Percentiles rank a stretch among this genome's conserved stretches.
Conservation (phyloP, 2,329 filamentous ascomycete species). For the Macrophomina tecta region DNA sequence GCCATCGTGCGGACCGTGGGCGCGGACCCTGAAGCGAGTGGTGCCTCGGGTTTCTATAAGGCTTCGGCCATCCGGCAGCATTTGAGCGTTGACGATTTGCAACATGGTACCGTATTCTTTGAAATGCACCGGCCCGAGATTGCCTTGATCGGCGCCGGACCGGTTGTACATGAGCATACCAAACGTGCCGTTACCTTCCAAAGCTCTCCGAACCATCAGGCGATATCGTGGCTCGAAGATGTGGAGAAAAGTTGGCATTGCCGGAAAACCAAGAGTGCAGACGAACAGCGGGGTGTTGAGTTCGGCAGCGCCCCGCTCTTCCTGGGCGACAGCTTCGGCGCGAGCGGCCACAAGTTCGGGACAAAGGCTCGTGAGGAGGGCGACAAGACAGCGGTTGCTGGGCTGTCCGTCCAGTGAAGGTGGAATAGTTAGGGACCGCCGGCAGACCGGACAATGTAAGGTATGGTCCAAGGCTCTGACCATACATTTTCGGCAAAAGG, state of each 20-base stretch:
- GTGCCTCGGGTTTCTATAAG: constrained; percentile 78
- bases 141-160: constrained; percentile 57
- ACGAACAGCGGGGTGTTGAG: constrained; percentile 73
- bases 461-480: constrained; percentile 78
- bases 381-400: constrained; percentile 67
- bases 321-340: constrained; percentile 60
- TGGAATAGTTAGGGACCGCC: constrained; percentile 65
- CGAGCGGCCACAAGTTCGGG: constrained; percentile 66
- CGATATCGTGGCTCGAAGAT: constrained; percentile 93
- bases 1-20: constrained; percentile 71
- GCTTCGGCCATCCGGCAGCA: constrained; percentile 80
- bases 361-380: constrained; percentile 72
- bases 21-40: constrained; percentile 75
- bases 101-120: constrained; percentile 79
- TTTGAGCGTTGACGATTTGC: constrained; percentile 74
- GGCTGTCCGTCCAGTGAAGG: constrained; percentile 57
- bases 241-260: constrained; percentile 82
- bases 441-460: constrained; percentile 79
- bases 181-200: constrained; percentile 77
- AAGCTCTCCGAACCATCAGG: constrained; percentile 81
- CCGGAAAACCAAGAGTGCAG: constrained; percentile 80
- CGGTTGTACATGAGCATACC: constrained; percentile 81
- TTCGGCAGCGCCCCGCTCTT: constrained; percentile 63
- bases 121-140: constrained; percentile 62
- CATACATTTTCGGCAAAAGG: constrained; percentile 82